Base-by-base conservation (phyloP, 2,329 filamentous ascomycete species). In the Pseudocercospora crystallina region DNA sequence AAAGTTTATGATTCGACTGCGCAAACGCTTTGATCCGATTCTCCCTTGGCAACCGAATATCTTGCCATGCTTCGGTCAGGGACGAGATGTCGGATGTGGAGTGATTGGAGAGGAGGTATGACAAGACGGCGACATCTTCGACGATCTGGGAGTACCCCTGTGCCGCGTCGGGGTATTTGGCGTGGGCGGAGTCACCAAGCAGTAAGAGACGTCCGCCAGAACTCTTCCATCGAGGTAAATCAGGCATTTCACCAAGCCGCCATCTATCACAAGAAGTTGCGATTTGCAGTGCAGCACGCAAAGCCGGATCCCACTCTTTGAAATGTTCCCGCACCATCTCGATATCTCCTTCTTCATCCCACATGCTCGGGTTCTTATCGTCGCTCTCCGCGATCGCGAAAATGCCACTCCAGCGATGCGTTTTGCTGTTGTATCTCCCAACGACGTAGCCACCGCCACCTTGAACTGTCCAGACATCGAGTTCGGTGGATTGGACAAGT, bases 151-250 rank as follows among this genome's bases (percentile, higher is more conserved):
- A 43, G 39, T 47, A 52, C 13, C 49, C 49, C 32, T 47, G 44
- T 12, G 43, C 44, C 32, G 49, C 49, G n/a, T 47, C 38, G 10
- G 44, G 49, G 26, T 43, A 47, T 44, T 47, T 52, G 32, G 43
- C 49, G 14, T 52, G 49, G 5, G 49, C 49, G 12, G 49, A 52
- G 43, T 52, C 44, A 7, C 49, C 49, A 2, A 52, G 34, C 8
- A 51, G 20, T 10, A 47, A 32, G 11, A 51, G 37, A 5, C 49
- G 43, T 7, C 49, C 43, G 8, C 14, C 10, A 8, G 40, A 26
- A 13, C 43, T 47, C 12, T n/a, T 36, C 49, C 49, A 51, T 39
- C 26, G 9, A 3, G 48, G 30, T 5, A 51, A 30, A 15, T 51
- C 35, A 4, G 48, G 48, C 35, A 51, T 46, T 26, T 51, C 35